Evolutionary conservation across 2,329 filamentous ascomycete genomes (phyloP), one percentile per base, ranked within the genome.

Genomic region (Cladosporium sp.): DNA sequence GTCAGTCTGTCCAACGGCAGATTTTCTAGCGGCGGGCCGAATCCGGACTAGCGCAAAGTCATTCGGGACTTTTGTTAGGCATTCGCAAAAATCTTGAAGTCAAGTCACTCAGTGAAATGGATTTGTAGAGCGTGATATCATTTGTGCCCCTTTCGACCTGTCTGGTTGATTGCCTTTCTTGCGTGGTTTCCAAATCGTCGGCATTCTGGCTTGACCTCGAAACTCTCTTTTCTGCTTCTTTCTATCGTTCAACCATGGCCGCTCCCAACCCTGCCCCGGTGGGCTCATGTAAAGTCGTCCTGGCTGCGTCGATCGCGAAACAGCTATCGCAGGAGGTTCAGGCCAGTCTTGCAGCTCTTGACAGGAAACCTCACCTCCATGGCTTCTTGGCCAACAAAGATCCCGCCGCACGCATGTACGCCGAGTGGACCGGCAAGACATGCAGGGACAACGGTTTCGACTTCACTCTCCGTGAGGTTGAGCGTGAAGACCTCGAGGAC

Each of bases 341-440:
- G 71, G 86, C 91, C 67, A 91, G 90, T 7, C 83, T 97, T 67
- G 86, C 87, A 74, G 89, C 88, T 70, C 83, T 96, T 58, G 85
- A 89, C 74, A 87, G 86, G 71, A 82, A 88, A 76, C 93, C 95
- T 38, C 89, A 91, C 68, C 86, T 99, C 63, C 91, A 94, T 54
- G 95, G 94, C 67, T 97, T 97, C 80, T 84, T 99, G 65, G 93
- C 94, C 71, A 98, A 97, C 80, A 86, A 87, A 71, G 95, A 99
- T 80, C 92, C 93, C 34, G 92, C 93, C 47, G 94, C 94, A 36
- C 84, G 91, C 73, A 92, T 96, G 83, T 98, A 99, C 78, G 95
- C 95, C 64, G 92, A 97, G 79, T 97, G 92, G 92, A 97, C 94
- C 49, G 92, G 92, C 79, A 97, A 96, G 85, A 97, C 95, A 4